Evolutionary conservation across 1,139 yeast species (phyloP).

Genomic region (Magnusiomyces suaveolens): DNA sequence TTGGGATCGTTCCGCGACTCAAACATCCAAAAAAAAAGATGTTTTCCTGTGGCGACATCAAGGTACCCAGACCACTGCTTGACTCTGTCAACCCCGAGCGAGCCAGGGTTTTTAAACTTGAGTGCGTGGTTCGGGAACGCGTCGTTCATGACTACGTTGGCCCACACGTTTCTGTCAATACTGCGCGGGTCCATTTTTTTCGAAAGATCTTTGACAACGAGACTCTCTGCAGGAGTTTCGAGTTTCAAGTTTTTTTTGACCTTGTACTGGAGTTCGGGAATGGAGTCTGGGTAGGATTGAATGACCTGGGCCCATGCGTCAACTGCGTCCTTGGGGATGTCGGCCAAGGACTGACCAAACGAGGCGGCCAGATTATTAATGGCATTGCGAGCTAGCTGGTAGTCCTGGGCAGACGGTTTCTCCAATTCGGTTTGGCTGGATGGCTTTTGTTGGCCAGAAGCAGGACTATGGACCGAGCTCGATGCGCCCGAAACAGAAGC

Average conservation of each 20-base stretch:
- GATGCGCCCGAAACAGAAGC: background rate
- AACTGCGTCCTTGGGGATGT: constrained; percentile 23
- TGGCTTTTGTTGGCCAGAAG: background rate
- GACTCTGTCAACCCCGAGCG: constrained; percentile 58
- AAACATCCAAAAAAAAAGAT: constrained; percentile 76
- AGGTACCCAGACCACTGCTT: constrained; percentile 83
- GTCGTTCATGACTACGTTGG: constrained; percentile 9
- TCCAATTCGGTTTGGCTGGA: background rate
- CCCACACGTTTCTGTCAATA: constrained; percentile 8
- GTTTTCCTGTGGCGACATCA: constrained; percentile 78
- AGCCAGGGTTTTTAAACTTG: constrained; percentile 45
- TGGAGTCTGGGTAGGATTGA: constrained; percentile 12
- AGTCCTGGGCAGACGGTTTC: background rate
- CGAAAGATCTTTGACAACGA: too few relatives aligned
- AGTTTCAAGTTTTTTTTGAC: constrained; percentile 6
- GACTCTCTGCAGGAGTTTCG: too few relatives aligned
- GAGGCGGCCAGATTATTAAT: constrained; percentile 20
- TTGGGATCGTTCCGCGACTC: constrained; percentile 84
- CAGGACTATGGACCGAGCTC: background rate
- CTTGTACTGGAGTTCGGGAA: constrained; percentile 12
- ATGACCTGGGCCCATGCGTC: constrained; percentile 25
- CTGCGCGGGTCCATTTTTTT: too few relatives aligned
- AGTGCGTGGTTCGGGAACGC: constrained; percentile 14
- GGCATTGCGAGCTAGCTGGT: constrained; percentile 3
- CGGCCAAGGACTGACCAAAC: constrained; percentile 23